Conservation (phyloP, 805 yeast genomes). For the Nematodospora valgi region DNA sequence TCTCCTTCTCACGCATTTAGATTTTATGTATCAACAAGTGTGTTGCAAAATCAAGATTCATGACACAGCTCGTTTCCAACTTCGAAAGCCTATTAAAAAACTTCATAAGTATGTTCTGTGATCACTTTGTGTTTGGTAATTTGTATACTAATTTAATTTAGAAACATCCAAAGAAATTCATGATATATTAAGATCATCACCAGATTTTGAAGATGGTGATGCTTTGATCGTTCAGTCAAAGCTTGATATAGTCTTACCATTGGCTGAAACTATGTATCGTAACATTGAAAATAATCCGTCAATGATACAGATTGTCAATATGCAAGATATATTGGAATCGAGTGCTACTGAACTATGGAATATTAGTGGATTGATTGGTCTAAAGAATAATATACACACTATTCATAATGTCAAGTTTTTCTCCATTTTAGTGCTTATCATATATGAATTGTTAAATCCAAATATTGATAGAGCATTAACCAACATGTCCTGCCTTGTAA, state of each 20-base stretch:
- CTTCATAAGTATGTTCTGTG: constrained; percentile 4
- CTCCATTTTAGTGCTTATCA: neutral
- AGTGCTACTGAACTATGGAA: constrained; percentile 5
- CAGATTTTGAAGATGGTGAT: neutral
- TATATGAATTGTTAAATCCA: constrained; percentile 5
- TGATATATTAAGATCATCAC: neutral
- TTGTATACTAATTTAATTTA: neutral
- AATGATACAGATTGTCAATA: neutral
- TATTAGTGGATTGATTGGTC: neutral
- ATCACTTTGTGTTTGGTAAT: too few species aligned
- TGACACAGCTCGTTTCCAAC: constrained; percentile 2
- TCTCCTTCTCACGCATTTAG: too few species aligned
- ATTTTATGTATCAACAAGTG: too few species aligned
- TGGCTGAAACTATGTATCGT: constrained; percentile 5
- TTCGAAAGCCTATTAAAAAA: constrained; percentile 1
- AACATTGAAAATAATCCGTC: neutral
- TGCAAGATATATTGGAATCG: constrained; percentile 2
- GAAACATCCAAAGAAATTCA: constrained; percentile 3
- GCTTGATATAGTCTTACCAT: constrained; percentile 4
- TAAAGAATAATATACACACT: neutral
- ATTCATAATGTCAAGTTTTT: constrained; percentile 5
- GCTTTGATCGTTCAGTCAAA: constrained; percentile 4
- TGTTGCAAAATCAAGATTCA: constrained; percentile 6
- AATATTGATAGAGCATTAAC: constrained; percentile 1
- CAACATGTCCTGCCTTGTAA: constrained; percentile 1